Base-by-base conservation (phyloP, 1,284 basidiomycete species). In the Moesziomyces antarcticus region DNA sequence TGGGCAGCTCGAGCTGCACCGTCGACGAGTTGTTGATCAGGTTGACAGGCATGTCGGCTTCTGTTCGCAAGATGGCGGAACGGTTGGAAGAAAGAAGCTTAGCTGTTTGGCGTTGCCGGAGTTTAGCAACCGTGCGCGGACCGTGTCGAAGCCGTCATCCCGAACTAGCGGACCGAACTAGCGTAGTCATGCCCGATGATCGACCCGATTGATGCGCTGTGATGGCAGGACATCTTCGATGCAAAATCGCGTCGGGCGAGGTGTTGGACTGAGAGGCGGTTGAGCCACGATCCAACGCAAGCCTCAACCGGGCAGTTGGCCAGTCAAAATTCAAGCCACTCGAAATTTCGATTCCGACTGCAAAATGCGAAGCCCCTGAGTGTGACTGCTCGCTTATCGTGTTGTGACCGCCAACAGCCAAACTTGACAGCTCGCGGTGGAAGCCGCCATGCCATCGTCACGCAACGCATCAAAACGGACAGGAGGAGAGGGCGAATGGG, bases 1-100 rank as follows among this genome's bases (percentile, higher is more conserved):
- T 67, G 22, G 73, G 64, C 33, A 75, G 61, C 45, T 71, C 68
- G 9, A 75, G 60, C 14, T 47, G 50, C 8, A 75, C 45, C 18
- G 72, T 59, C 7, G 54, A 53, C 43, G 56, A 50, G 49, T 66
- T 42, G 66, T 68, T 60, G 54, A 68, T 60, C 25, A 56, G 40
- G 16, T 59, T 62, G 41, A 69, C 51, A 5, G 71, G 71, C 71
- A 73, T 73, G 8, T 10, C 49, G 45, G 30, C 11, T 30, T 25
- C 14, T 25, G 40, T 1, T 43, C 2, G 9, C 30, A 33, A 42
- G 22, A 13, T 35, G 43, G 41, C 16, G 53, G 35, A 25, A 33
- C 8, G 30, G 30, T 33, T 4, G 16, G 25, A 35, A 30, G 22
- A 27, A 21, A n/a, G n/a, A 3, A 40, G 9, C 11, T 33, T 11